Evolutionary conservation across 2,329 filamentous ascomycete genomes (phyloP).

Genomic region (Fusarium chuoi): DNA sequence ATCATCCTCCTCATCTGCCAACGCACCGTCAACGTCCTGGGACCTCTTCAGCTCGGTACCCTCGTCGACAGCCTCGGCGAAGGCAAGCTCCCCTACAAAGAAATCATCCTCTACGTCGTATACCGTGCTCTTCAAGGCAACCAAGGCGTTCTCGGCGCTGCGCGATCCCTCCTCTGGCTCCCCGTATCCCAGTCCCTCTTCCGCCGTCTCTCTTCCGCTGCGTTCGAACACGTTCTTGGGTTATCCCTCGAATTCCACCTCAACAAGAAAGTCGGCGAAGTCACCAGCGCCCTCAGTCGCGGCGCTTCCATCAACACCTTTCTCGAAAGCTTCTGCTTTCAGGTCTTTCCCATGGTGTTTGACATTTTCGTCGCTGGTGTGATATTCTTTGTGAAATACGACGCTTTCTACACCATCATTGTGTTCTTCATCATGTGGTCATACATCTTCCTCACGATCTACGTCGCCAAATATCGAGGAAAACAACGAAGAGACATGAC

Average conservation of each 20-base stretch:
- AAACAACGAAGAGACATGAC: conserved; percentile 58
- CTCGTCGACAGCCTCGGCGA: conserved; percentile 54
- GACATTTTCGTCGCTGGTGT: conserved; percentile 61
- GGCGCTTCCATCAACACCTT: conserved; percentile 61
- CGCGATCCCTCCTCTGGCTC: conserved; percentile 59
- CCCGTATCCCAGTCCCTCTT: conserved; percentile 58
- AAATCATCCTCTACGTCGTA: conserved; percentile 56
- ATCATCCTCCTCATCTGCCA: conserved; percentile 54
- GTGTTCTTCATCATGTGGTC: conserved; percentile 60
- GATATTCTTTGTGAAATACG: conserved; percentile 57
- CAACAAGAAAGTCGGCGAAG: conserved; percentile 62
- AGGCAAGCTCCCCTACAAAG: conserved; percentile 54
- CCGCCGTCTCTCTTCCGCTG: conserved; percentile 54
- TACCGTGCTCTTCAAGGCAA: conserved; percentile 59
- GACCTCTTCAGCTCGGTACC: conserved; percentile 54
- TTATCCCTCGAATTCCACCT: conserved; percentile 63
- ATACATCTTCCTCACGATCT: conserved; percentile 62
- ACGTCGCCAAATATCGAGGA: conserved; percentile 59
- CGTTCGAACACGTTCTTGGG: conserved; percentile 59
- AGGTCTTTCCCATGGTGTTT: conserved; percentile 61
- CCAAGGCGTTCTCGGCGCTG: conserved; percentile 55
- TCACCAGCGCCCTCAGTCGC: conserved; percentile 60
- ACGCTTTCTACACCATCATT: conserved; percentile 60
- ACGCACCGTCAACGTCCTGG: conserved; percentile 56
- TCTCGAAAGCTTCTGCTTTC: conserved; percentile 59